These are phyloP conservation scores for Exophiala alcalophila DNA, from an alignment of 2,329 filamentous ascomycete genomes.

Conservation along the genomic window DNA sequence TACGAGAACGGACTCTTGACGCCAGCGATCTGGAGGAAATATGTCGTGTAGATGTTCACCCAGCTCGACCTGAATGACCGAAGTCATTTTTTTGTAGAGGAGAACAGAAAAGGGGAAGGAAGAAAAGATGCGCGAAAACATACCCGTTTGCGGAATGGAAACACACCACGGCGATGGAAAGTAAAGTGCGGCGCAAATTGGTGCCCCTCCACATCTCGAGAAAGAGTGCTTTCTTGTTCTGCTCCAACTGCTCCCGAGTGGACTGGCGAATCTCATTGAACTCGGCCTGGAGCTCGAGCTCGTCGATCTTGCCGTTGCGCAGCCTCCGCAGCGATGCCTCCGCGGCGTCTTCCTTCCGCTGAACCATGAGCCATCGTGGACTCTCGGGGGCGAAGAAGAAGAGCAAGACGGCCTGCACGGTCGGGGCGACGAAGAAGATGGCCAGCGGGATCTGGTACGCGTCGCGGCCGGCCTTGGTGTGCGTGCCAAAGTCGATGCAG, in stretches of 20 bases:
- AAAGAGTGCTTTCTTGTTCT: conserved; percentile 23
- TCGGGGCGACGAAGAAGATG: conserved; percentile 25
- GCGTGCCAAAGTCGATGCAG: conserved; percentile 24
- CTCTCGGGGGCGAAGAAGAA: conserved; percentile 26
- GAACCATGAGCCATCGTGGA: conserved; percentile 27
- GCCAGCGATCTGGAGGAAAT: conserved; percentile 16
- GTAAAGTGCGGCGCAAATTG: conserved; percentile 14
- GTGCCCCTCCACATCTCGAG: conserved; percentile 24
- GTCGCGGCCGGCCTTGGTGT: conserved; percentile 8
- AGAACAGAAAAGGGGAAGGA: background rate
- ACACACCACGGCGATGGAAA: conserved; percentile 22
- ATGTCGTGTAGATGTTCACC: conserved; percentile 20
- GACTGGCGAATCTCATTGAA: conserved; percentile 28
- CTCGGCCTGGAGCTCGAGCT: conserved; percentile 24
- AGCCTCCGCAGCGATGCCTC: conserved; percentile 18
- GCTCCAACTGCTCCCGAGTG: conserved; percentile 18
- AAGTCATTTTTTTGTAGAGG: too few species aligned
- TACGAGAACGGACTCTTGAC: conserved; percentile 19
- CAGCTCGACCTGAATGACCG: conserved; percentile 21
- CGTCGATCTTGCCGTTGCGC: conserved; percentile 22
- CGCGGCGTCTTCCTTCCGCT: conserved; percentile 21
- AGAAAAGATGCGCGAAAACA: background rate
- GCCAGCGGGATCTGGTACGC: conserved; percentile 27
- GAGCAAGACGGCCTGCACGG: conserved; percentile 20
- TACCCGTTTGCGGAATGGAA: conserved; percentile 24